A percentile compares a stretch with the other conserved stretches of the same genome.
phyloP scores from a whole-genome alignment of 2,329 filamentous ascomycete genomes.

The Trichoderma sp. region DNA sequence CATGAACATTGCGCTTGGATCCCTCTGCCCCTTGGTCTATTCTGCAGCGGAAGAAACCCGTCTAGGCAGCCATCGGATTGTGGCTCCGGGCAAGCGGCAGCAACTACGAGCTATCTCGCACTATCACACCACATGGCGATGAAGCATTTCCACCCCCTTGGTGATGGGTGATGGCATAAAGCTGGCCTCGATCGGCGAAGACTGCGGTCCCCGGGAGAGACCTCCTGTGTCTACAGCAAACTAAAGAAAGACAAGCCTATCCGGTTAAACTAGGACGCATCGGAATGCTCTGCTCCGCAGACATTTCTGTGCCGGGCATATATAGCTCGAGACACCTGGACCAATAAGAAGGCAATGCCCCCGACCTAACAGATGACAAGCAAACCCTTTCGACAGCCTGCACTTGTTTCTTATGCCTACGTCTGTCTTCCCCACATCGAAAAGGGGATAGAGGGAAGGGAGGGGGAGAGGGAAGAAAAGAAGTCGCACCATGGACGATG shows the following conservation, averaged over 20 bases:
- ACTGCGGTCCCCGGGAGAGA: not conserved
- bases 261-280: constrained; percentile 9
- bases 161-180: not conserved
- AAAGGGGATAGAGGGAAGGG: not conserved
- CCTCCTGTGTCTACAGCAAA: not conserved
- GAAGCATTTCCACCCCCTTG: not conserved
- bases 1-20: not conserved
- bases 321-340: constrained; percentile 10
- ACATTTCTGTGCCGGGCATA: constrained; percentile 4
- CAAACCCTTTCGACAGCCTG: not conserved
- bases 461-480: not conserved
- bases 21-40: not conserved
- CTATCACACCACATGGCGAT: not conserved
- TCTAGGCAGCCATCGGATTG: not conserved
- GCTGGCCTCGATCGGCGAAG: not conserved
- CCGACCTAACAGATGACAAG: constrained; percentile 9
- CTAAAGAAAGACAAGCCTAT: constrained; percentile 9
- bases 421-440: not conserved
- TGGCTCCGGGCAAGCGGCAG: not conserved
- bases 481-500: constrained; percentile 1
- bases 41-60: not conserved
- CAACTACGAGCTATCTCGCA: not conserved
- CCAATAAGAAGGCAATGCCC: constrained; percentile 1
- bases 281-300: constrained; percentile 9
- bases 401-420: not conserved